Base-by-base conservation (phyloP, 2,329 filamentous ascomycete species). In the Sporothrix inflata region DNA sequence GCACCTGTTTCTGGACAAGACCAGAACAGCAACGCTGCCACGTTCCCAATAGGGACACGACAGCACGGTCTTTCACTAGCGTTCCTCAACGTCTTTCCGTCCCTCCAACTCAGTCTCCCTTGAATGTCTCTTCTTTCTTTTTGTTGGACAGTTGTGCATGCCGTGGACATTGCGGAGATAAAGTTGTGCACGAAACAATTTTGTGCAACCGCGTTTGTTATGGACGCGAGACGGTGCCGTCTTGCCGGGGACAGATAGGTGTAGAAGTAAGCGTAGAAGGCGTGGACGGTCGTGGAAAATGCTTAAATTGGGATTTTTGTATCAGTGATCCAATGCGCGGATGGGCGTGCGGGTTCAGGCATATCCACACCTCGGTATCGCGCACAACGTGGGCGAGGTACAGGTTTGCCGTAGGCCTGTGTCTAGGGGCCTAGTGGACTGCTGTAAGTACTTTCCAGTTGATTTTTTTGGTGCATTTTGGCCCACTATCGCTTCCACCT, bases 281-380 rank as follows among this genome's bases (percentile, higher is more conserved):
- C 27, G 27, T 57, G 53, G 24, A 16, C 53, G 34, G 6, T 19
- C 6, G 53, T 34, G 27, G 27, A 57, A 57, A 53, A 4, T 53
- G n/a, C 47, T 9, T 24, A 53, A 53, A 53, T 24, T 30, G 27
- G 14, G 21, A n/a, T 19, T 34, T 27, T 3, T 34, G 27, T 40
- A 55, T 61, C 55, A 38, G 34, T 40, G 34, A 61, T 61, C 30
- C 34, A 40, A 21, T 16, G 30, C 27, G 24, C 51, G 24, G 51
- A 55, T 30, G 30, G 30, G 51, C 24, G 51, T 34, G 27, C 12
- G 27, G 27, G 27, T 57, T 57, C 53, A 57, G 4, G 53, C 34
- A 21, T n/a, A 38, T 61, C 55, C 55, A 61, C 55, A 61, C 55
- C 55, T 61, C 55, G 55, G 55, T 40, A 38, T 61, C 55, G 55